Percentiles rank a stretch among this genome's conserved stretches.
Conservation (phyloP, 768 basidiomycete genomes). For the Serendipita vermifera region DNA sequence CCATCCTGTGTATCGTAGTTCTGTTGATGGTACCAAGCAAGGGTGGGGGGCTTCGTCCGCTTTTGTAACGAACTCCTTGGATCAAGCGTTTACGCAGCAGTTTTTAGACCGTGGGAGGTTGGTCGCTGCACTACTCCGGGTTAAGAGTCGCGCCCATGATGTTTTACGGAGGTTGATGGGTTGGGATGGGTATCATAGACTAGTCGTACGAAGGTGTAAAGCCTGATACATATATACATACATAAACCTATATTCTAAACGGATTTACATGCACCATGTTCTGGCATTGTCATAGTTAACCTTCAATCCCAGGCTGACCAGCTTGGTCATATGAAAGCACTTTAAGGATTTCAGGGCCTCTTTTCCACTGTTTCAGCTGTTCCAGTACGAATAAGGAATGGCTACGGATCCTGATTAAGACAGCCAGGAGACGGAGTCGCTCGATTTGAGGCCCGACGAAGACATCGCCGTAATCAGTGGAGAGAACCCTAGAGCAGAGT, state of each 20-base stretch:
- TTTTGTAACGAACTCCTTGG: neutral
- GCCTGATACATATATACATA: too few species aligned
- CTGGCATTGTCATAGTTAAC: too few species aligned
- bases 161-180: neutral
- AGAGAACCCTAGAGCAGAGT: neutral
- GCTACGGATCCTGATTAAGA: neutral
- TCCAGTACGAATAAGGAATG: neutral
- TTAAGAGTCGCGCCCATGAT: neutral
- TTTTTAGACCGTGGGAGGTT: neutral
- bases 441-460: neutral
- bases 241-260: too few species aligned
- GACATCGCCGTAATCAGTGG: neutral
- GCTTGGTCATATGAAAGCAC: too few species aligned
- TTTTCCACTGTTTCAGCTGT: neutral
- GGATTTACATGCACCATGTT: too few species aligned
- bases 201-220: too few species aligned
- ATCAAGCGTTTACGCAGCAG: neutral
- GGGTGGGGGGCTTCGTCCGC: neutral
- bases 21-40: neutral
- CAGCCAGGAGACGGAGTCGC: neutral
- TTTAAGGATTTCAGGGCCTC: too few species aligned
- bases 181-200: neutral
- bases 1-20: neutral
- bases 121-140: neutral
- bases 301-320: too few species aligned